These are phyloP conservation scores for Acacia crassicarpa DNA, from an alignment of 306 rosid genomes.

Conservation along the genomic window DNA sequence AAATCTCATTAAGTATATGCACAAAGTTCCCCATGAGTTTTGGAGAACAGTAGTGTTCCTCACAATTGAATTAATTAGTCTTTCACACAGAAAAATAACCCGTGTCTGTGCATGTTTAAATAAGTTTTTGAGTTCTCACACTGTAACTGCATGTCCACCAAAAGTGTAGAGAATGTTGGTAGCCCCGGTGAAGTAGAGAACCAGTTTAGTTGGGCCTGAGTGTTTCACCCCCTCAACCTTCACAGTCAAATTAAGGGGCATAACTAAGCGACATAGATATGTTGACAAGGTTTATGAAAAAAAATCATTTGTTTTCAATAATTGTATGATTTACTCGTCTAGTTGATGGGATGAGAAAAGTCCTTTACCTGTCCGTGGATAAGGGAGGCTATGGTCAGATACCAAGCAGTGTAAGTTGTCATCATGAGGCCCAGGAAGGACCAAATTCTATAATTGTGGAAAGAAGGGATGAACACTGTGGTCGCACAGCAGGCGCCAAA, in stretches of 20 bases:
- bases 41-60: neutral
- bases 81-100: neutral
- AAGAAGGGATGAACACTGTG: conserved; percentile 93
- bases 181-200: conserved; percentile 95
- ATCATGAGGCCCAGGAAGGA: conserved; percentile 89
- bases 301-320: neutral
- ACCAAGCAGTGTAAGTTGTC: conserved; percentile 98
- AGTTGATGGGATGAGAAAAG: neutral
- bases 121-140: conserved; percentile 52
- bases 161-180: conserved; percentile 98
- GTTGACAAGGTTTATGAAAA: neutral
- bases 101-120: neutral
- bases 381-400: conserved; percentile 92
- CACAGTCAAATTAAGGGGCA: neutral
- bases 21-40: neutral
- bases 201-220: conserved; percentile 86
- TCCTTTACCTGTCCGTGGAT: conserved; percentile 78
- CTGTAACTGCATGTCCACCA: conserved; percentile 99
- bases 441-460: conserved; percentile 96
- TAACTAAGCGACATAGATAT: neutral
- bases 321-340: neutral
- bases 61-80: neutral
- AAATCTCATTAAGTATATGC: conserved; percentile 3
- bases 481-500: conserved; percentile 99
- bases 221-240: conserved; percentile 94